phyloP scores from a whole-genome alignment of 805 yeast species.

The Kuraishia hungarica region DNA sequence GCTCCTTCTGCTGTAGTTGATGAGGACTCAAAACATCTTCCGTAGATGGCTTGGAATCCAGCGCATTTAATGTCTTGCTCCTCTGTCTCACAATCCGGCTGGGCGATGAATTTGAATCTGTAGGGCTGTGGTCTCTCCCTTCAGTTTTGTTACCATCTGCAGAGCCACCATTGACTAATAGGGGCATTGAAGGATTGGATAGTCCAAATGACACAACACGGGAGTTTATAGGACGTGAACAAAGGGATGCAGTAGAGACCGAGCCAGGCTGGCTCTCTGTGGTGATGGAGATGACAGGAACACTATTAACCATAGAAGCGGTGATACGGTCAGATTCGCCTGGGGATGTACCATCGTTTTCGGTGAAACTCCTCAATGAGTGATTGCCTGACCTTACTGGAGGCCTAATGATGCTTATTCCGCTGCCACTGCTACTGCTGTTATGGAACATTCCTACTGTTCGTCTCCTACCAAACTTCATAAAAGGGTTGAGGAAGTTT shows the following conservation, averaged over 20 bases:
- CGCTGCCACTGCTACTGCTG: constrained; percentile 1
- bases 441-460: background rate
- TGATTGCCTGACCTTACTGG: background rate
- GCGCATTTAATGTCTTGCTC: constrained; percentile 22
- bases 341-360: background rate
- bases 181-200: background rate
- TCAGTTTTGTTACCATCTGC: background rate
- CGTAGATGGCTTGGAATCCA: constrained; percentile 1
- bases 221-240: background rate
- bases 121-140: background rate
- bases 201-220: background rate
- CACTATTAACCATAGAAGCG: background rate
- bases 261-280: background rate
- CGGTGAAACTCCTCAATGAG: background rate
- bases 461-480: background rate
- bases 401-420: background rate
- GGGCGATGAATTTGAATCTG: background rate
- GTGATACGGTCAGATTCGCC: background rate
- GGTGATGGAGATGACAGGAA: background rate
- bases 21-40: constrained; percentile 6
- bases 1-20: constrained; percentile 4
- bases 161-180: background rate
- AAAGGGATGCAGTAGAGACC: background rate
- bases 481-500: background rate
- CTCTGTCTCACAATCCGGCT: constrained; percentile 16